Base-by-base conservation (phyloP, 2,329 filamentous ascomycete species). In the Lasiodiplodia hormozganensis region DNA sequence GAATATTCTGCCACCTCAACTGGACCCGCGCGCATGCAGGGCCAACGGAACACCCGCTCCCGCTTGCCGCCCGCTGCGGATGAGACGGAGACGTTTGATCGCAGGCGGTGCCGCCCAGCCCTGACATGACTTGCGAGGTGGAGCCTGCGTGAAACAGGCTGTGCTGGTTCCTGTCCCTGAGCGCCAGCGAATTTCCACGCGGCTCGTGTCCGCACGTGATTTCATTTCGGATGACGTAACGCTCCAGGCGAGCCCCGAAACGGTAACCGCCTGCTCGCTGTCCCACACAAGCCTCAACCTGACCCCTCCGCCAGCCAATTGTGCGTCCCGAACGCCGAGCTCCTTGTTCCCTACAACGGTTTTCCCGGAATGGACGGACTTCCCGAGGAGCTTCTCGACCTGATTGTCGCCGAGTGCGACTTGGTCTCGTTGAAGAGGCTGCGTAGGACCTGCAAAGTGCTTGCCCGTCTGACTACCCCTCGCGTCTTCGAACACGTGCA, bases 301-400 rank as follows among this genome's bases (percentile, higher is more conserved):
- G 38, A 28, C 31, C 64, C 38, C 57, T 65, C 66, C 51, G 25
- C 43, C 40, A n/a, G 16, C 47, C 49, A n/a, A 34, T 53, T 40
- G 31, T 18, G 34, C 31, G 34, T 34, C 49, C 28, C 23, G 14
- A 25, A 16, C 60, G 11, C 57, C 57, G 47, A 60, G 38, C 36
- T 28, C 16, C 28, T 38, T 25, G 18, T 12, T 14, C 40, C 57
- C 23, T 23, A 10, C 34, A 8, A 38, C 31, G 8, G 34, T 18
- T 38, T 23, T 34, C 58, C 31, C 43, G 51, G 28, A 38, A 53
- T 70, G 62, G 56, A 72, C 18, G 56, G 53, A 28, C 69, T 75
- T 5, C 75, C 75, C 10, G 65, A 68, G 54, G 75, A 77, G 71
- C 69, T 77, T n/a, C 58, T 76, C 23, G 71, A 71, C 5, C 62